Conservation (phyloP, 1,284 basidiomycete genomes). For the Irpex rosettiformis region DNA sequence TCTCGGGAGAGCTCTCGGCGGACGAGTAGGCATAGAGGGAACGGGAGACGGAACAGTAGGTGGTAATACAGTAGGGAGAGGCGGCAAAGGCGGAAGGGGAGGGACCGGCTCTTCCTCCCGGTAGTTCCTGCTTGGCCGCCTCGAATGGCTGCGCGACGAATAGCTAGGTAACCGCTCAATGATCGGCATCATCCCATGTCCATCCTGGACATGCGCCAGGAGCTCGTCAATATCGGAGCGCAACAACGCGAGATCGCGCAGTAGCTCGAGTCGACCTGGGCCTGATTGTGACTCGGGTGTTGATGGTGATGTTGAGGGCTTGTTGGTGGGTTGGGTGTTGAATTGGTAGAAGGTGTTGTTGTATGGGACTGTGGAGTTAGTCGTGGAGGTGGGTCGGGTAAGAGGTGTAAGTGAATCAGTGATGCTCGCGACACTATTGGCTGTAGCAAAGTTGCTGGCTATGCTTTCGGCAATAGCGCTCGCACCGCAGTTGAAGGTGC, state of each 20-base stretch:
- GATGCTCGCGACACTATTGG: not conserved
- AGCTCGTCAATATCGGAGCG: conserved; percentile 11
- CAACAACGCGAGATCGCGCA: conserved; percentile 8
- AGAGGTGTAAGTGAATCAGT: not conserved
- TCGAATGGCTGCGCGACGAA: not conserved
- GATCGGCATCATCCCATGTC: not conserved
- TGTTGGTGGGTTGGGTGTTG: not conserved
- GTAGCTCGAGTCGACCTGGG: conserved; percentile 1
- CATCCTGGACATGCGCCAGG: not conserved
- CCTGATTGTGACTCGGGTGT: not conserved
- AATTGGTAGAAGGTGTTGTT: not conserved
- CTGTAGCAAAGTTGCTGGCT: too few relatives aligned
- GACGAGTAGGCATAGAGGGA: not conserved
- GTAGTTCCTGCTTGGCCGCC: not conserved
- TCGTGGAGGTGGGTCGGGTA: not conserved
- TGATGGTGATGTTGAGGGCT: not conserved
- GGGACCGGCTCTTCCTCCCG: not conserved
- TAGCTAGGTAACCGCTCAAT: conserved; percentile 13
- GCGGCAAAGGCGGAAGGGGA: not conserved
- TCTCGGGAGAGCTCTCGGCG: not conserved
- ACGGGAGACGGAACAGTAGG: not conserved
- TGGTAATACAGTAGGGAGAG: not conserved
- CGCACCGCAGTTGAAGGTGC: not conserved
- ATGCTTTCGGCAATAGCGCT: not conserved
- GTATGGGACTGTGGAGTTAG: not conserved